Conservation (phyloP, 192 early-diverging fungal species). For the Coemansia sp. region DNA sequence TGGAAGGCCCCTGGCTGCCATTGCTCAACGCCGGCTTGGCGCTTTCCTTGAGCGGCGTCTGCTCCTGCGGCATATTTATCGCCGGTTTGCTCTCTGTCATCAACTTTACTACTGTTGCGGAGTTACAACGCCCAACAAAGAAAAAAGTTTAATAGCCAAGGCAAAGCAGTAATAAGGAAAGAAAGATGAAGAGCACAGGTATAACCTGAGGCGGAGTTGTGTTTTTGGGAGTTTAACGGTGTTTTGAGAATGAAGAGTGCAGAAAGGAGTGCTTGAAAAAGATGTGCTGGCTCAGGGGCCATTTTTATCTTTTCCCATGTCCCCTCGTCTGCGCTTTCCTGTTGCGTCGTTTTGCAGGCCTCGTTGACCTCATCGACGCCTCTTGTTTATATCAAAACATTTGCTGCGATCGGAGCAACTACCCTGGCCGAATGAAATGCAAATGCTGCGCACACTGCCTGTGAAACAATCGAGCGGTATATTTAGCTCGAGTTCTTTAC, state of each 20-base stretch:
- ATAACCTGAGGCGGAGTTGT: too few species aligned
- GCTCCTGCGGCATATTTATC: background rate
- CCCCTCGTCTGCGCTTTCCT: background rate
- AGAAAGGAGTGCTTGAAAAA: background rate
- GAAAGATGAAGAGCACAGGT: background rate
- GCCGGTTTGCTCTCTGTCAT: constrained; percentile 1
- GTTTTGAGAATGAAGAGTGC: background rate
- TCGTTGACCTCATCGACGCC: background rate
- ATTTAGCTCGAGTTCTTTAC: background rate
- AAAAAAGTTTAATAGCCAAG: background rate
- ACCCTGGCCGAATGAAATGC: background rate
- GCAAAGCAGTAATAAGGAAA: background rate
- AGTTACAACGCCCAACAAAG: background rate
- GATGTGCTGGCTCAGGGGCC: background rate
- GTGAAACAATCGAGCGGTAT: background rate
- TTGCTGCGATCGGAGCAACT: background rate
- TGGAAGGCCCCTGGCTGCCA: constrained; percentile 4
- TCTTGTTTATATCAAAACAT: background rate
- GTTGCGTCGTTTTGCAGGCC: background rate
- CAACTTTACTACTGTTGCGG: background rate
- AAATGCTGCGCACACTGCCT: too few species aligned
- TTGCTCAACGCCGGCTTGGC: background rate
- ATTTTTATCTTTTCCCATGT: background rate
- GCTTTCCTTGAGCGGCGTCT: background rate
- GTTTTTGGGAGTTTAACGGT: too few species aligned